Percentiles rank a stretch among this genome's conserved stretches.
These are phyloP conservation scores for Aethionema arabicum DNA, from an alignment of 345 rosid species.

Conservation along the genomic window DNA sequence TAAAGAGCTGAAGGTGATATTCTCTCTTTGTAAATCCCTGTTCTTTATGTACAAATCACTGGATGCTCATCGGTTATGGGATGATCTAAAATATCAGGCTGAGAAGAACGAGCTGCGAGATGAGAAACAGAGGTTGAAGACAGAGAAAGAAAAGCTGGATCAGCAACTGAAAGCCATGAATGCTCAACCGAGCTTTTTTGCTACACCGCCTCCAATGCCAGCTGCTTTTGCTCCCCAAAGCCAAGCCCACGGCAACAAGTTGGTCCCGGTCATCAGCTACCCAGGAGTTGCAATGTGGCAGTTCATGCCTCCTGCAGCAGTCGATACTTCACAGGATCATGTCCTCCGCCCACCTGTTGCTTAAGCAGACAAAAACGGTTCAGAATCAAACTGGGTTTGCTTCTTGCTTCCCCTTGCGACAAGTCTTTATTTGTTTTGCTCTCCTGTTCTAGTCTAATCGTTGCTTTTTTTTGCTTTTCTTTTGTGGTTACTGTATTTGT, in stretches of 20 bases:
- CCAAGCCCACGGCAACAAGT: constrained; percentile 64
- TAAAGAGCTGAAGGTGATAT: constrained; percentile 65
- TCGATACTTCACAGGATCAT: constrained; percentile 77
- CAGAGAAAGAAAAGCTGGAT: constrained; percentile 80
- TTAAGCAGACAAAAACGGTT: constrained; percentile 26
- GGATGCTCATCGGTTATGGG: constrained; percentile 9
- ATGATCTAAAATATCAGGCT: constrained; percentile 44
- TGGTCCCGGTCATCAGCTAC: constrained; percentile 70
- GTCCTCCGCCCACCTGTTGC: constrained; percentile 78
- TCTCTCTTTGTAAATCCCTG: neutral
- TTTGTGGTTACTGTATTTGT: constrained; percentile 41
- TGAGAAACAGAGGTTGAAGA: constrained; percentile 85
- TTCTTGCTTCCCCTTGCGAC: constrained; percentile 31
- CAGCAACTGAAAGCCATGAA: constrained; percentile 54
- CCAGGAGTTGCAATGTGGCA: constrained; percentile 90
- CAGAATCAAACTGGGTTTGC: constrained; percentile 35
- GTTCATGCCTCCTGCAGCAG: constrained; percentile 78
- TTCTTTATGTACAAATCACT: neutral
- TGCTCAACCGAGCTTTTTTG: constrained; percentile 54
- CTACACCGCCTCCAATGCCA: constrained; percentile 51
- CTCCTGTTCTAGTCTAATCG: constrained; percentile 36
- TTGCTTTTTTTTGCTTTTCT: constrained; percentile 34
- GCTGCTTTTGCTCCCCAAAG: constrained; percentile 58
- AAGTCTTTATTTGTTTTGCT: constrained; percentile 30
- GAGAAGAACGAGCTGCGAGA: constrained; percentile 92